These are phyloP conservation scores for Lepraria neglecta DNA, from an alignment of 495 filamentous ascomycete species.

Conservation along the genomic window DNA sequence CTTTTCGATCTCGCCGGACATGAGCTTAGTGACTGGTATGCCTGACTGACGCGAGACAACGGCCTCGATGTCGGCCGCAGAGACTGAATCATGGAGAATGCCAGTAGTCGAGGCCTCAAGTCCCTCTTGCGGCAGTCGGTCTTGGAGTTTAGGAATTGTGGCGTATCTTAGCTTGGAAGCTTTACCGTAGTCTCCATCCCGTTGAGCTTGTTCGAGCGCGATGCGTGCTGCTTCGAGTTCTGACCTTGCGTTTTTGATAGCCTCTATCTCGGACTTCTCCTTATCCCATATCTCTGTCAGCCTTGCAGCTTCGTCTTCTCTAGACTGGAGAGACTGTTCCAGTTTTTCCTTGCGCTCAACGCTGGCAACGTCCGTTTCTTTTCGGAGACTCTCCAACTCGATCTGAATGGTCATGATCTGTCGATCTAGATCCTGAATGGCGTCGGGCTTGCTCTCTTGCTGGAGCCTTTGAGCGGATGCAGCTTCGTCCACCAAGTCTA, in stretches of 20 bases:
- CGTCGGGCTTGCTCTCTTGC: constrained; percentile 93
- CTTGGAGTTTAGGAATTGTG: constrained; percentile 72
- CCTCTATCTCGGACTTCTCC: constrained; percentile 76
- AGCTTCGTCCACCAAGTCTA: constrained; percentile 94
- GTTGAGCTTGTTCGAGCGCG: constrained; percentile 80
- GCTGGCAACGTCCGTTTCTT: constrained; percentile 85
- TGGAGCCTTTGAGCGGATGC: constrained; percentile 84
- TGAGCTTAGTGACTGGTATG: constrained; percentile 85
- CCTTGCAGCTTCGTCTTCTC: constrained; percentile 59
- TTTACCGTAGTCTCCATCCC: constrained; percentile 83
- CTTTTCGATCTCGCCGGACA: constrained; percentile 86
- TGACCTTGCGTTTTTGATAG: constrained; percentile 77
- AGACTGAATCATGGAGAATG: constrained; percentile 85
- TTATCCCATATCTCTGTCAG: constrained; percentile 83
- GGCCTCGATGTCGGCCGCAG: constrained; percentile 80
- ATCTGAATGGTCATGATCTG: constrained; percentile 97
- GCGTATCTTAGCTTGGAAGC: constrained; percentile 85
- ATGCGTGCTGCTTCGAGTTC: constrained; percentile 76
- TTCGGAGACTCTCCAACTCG: constrained; percentile 89
- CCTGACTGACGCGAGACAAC: constrained; percentile 89
- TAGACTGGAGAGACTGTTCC: constrained; percentile 63
- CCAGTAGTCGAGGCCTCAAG: constrained; percentile 35
- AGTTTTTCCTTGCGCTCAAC: constrained; percentile 83
- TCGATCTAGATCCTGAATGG: constrained; percentile 83
- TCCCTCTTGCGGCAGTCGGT: constrained; percentile 71